These are phyloP conservation scores for Hypomyces rosellus DNA, from an alignment of 2,329 filamentous ascomycete species.

Conservation along the genomic window DNA sequence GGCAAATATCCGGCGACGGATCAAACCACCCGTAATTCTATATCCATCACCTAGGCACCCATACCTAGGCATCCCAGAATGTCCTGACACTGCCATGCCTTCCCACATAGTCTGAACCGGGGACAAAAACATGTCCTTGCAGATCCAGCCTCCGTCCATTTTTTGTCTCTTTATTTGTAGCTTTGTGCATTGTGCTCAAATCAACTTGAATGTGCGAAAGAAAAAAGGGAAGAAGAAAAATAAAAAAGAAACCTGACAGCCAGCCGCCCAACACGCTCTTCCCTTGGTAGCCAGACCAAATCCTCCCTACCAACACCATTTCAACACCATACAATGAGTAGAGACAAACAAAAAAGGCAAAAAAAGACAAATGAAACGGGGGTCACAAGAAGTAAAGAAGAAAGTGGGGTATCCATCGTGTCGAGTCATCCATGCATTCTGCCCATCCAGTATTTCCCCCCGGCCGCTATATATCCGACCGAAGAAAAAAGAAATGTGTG, in stretches of 20 bases:
- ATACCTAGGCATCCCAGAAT: constrained; percentile 13
- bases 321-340: constrained; percentile 7
- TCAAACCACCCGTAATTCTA: constrained; percentile 33
- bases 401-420: constrained; percentile 39
- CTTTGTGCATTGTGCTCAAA: constrained; percentile 9
- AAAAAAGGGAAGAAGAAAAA: not conserved
- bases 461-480: constrained; percentile 15
- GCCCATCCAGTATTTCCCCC: constrained; percentile 28
- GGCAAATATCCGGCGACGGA: constrained; percentile 33
- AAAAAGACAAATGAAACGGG: constrained; percentile 16
- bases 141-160: not conserved
- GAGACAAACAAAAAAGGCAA: constrained; percentile 21
- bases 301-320: constrained; percentile 2
- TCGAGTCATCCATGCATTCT: constrained; percentile 40
- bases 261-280: constrained; percentile 5
- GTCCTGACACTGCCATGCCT: constrained; percentile 18
- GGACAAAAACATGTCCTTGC: not conserved
- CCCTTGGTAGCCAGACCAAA: constrained; percentile 19
- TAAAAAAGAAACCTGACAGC: not conserved
- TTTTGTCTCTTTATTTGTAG: constrained; percentile 13
- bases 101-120: constrained; percentile 12
- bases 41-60: constrained; percentile 25
- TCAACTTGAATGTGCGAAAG: too few relatives aligned
- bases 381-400: constrained; percentile 16
- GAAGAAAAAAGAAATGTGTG: constrained; percentile 19